Evolutionary conservation across 306 rosid genomes (phyloP).

Genomic region (Ochetophila trinervis): DNA sequence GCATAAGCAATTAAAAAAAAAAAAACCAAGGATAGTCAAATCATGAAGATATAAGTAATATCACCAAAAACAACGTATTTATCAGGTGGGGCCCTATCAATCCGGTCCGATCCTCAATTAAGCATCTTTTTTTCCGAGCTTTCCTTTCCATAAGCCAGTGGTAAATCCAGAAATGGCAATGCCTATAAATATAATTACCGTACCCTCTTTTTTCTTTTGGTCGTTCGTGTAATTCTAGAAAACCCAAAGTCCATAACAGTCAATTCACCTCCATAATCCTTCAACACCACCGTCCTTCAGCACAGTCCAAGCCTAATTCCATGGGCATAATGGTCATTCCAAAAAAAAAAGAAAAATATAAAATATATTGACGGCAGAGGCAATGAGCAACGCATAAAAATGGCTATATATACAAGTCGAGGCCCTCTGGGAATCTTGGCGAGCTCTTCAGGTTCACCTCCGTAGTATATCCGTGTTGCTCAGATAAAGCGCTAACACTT

Average conservation of each 20-base stretch:
- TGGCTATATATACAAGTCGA: constrained; percentile 1
- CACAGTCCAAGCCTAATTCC: background rate
- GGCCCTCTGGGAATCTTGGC: background rate
- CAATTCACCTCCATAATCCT: background rate
- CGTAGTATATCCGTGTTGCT: background rate
- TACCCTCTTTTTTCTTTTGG: too few relatives aligned
- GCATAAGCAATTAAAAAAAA: too few relatives aligned
- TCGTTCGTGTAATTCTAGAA: background rate
- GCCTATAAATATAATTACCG: too few relatives aligned
- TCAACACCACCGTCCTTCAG: background rate
- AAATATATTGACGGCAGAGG: constrained; percentile 10
- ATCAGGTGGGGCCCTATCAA: too few relatives aligned
- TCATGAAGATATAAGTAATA: too few relatives aligned
- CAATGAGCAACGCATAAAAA: background rate
- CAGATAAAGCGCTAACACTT: background rate
- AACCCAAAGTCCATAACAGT: constrained; percentile 1
- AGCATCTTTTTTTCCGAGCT: too few relatives aligned
- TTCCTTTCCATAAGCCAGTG: too few relatives aligned
- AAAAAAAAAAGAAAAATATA: background rate
- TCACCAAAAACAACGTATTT: too few relatives aligned
- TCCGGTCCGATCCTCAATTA: too few relatives aligned
- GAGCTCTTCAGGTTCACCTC: background rate
- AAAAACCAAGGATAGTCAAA: too few relatives aligned
- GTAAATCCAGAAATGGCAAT: too few relatives aligned
- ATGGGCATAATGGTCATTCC: constrained; percentile 15